Base-by-base conservation (phyloP, 257 asterid genomes). In the Solanum sitiens region DNA sequence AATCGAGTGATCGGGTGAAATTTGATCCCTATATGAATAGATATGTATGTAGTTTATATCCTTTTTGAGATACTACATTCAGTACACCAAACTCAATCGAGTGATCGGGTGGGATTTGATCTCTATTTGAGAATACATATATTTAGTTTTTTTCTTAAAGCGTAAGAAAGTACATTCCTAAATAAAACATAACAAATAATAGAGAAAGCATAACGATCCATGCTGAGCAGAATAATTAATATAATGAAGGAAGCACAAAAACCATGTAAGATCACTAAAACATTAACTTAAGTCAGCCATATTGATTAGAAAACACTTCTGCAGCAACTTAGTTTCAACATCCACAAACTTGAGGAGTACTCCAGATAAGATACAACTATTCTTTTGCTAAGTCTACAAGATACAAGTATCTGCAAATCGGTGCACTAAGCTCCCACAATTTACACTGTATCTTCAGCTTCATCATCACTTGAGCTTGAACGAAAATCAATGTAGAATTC, bases 401-500 rank as follows among this genome's bases (percentile, higher is more conserved):
- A 47, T 30, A 30, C 39, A 80, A 53, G 25, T 56, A 56, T 20
- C 25, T 56, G 65, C 65, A 56, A 56, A 56, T 56, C 65, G 65
- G 65, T 56, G 25, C 25, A 18, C 25, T 56, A 56, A 56, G 65
- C 25, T 56, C 25, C 65, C 65, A 20, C 65, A 0, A 27, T 45
- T 50, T 53, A 53, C 63, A 18, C 7, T 9, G 83, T 91, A 67
- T 92, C 94, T 85, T 89, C 95, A 11, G 87, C 90, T 85, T 90
- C 95, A 11, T 87, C 90, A 71, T 93, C 93, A 45, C 95, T 95
- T 88, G 88, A 70, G 83, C 89, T 86, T 40, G 93, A 86, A 84
- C 76, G 94, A 30, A 92, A 88, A 80, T 90, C 94, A 18, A 90
- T 89, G 56, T 84, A 93, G 89, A 94, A 92, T 86, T 95, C 98